A percentile compares a stretch with the other conserved stretches of the same genome.
Conservation (phyloP, 257 asterid genomes). For the Verbascum thapsus region DNA sequence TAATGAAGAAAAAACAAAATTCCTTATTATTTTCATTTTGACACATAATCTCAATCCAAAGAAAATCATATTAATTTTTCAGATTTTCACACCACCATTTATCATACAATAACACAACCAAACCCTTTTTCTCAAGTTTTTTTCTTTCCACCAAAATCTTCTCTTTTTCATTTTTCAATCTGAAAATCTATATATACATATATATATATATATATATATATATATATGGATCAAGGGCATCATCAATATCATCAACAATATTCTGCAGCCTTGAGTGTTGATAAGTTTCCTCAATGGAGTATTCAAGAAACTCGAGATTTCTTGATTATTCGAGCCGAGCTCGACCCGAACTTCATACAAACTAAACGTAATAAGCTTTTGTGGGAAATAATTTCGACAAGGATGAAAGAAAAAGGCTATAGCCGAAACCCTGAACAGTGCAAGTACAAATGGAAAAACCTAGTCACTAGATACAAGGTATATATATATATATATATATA, state of each 20-base stretch:
- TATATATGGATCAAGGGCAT: slow-evolving; percentile 62
- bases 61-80: slow-evolving; percentile 46
- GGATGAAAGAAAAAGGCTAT: slow-evolving; percentile 93
- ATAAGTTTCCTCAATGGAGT: slow-evolving; percentile 98
- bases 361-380: slow-evolving; percentile 83
- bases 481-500: too few relatives aligned
- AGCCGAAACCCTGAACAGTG: slow-evolving; percentile 93
- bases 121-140: slow-evolving; percentile 40
- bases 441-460: slow-evolving; percentile 99
- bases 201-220: too few relatives aligned
- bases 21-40: too few relatives aligned
- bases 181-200: not conserved
- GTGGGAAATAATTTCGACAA: slow-evolving; percentile 86
- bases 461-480: slow-evolving; percentile 93
- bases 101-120: slow-evolving; percentile 36
- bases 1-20: slow-evolving; percentile 1
- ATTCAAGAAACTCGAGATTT: slow-evolving; percentile 86
- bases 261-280: slow-evolving; percentile 43
- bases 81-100: slow-evolving; percentile 67
- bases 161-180: not conserved
- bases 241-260: slow-evolving; percentile 52
- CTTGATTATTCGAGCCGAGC: slow-evolving; percentile 82
- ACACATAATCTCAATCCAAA: slow-evolving; percentile 31
- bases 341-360: slow-evolving; percentile 88
- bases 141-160: slow-evolving; percentile 37